Percentiles rank a stretch among this genome's conserved stretches.
Evolutionary conservation across 2,329 filamentous ascomycete species (phyloP).

Genomic region (Botrytis byssoidea): DNA sequence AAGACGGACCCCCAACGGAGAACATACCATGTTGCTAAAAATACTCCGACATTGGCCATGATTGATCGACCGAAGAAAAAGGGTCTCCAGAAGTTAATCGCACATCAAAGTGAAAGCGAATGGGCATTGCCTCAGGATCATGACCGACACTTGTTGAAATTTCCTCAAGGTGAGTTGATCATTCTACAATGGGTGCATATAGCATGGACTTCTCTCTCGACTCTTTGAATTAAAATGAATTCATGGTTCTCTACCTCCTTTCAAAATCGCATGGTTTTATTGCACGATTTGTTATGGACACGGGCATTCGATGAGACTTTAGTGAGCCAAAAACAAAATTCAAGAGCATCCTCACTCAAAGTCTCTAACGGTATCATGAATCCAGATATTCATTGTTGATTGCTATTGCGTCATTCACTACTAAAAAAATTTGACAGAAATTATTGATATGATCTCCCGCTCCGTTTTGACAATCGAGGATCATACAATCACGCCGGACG

Average conservation of each 20-base stretch:
- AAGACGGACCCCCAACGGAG: neutral
- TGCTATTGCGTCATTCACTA: too few species aligned
- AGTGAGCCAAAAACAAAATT: neutral
- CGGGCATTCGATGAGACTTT: neutral
- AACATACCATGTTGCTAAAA: neutral
- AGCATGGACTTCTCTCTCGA: neutral
- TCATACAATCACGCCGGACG: neutral
- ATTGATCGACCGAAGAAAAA: constrained; percentile 2
- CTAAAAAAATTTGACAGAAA: constrained; percentile 1
- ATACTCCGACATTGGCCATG: neutral
- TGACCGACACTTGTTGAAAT: neutral
- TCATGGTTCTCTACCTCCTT: neutral
- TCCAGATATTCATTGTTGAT: too few species aligned
- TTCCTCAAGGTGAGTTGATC: neutral
- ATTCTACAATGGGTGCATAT: neutral
- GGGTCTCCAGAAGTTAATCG: neutral
- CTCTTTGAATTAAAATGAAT: too few species aligned
- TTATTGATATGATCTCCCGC: neutral
- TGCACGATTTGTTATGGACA: neutral
- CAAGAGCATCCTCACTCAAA: neutral
- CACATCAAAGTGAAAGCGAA: neutral
- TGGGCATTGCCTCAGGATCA: neutral
- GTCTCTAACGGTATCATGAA: neutral
- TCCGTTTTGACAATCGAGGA: neutral
- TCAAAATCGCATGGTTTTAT: neutral